Evolutionary conservation across 2,329 filamentous ascomycete species (phyloP).

Genomic region (Fusarium incarnatum): DNA sequence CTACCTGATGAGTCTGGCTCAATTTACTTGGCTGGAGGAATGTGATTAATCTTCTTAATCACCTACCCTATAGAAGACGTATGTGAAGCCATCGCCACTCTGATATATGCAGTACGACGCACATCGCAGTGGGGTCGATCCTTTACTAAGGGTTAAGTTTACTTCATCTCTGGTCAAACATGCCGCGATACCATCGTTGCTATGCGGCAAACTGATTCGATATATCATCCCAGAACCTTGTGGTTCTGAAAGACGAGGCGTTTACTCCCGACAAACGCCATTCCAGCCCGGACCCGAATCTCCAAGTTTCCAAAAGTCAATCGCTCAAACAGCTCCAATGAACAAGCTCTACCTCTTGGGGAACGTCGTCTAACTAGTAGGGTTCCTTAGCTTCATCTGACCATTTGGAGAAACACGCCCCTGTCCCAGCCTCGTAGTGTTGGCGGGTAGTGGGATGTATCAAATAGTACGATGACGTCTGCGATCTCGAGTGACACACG

Average conservation of each 20-base stretch:
- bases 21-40: not conserved
- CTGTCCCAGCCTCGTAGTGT: not conserved
- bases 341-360: not conserved
- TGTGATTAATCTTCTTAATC: no score
- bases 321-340: not conserved
- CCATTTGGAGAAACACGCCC: not conserved
- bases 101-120: not conserved
- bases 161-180: not conserved
- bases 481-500: conserved; percentile 13
- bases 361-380: not conserved
- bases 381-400: conserved; percentile 10
- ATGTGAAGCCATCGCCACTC: conserved; percentile 8
- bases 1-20: not conserved
- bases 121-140: no score
- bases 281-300: not conserved
- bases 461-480: conserved; percentile 19
- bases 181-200: not conserved
- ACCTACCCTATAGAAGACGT: not conserved
- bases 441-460: not conserved
- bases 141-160: no score
- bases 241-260: not conserved
- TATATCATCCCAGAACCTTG: not conserved
- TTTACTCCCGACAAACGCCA: not conserved
- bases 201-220: not conserved
- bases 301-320: conserved; percentile 15